Conservation (phyloP, 164 flowering plant genomes). For the Dillenia turbinata region DNA sequence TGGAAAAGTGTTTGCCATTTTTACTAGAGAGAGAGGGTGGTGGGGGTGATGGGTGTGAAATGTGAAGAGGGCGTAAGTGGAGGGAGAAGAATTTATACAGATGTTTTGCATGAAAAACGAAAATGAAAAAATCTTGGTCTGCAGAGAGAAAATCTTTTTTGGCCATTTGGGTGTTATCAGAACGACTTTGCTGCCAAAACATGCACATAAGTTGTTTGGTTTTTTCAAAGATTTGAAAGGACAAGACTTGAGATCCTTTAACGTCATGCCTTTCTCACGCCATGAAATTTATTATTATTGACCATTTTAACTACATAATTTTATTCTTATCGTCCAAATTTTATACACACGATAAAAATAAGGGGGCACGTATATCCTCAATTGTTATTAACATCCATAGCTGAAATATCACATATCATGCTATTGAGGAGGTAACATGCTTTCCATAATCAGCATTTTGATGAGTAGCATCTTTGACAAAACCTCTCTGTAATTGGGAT, state of each 20-base stretch:
- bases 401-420: too few species aligned
- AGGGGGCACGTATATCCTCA: too few species aligned
- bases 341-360: too few species aligned
- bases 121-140: slow-evolving; percentile 25
- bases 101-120: slow-evolving; percentile 20
- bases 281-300: too few species aligned
- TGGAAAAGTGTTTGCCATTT: slow-evolving; percentile 2
- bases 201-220: neutral
- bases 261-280: too few species aligned
- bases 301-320: too few species aligned
- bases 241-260: slow-evolving; percentile 9
- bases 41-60: slow-evolving; percentile 1
- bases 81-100: slow-evolving; percentile 5
- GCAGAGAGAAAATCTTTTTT: slow-evolving; percentile 16
- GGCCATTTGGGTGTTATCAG: neutral
- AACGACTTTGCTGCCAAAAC: slow-evolving; percentile 4
- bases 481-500: too few species aligned
- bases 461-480: too few species aligned
- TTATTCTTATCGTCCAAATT: too few species aligned
- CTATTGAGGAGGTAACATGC: too few species aligned
- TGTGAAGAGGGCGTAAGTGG: neutral
- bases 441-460: too few species aligned
- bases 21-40: slow-evolving; percentile 11
- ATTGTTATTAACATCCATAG: too few species aligned
- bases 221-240: slow-evolving; percentile 36